These are phyloP conservation scores for Talaromyces wortmannii DNA, from an alignment of 495 filamentous ascomycete genomes.

Conservation along the genomic window DNA sequence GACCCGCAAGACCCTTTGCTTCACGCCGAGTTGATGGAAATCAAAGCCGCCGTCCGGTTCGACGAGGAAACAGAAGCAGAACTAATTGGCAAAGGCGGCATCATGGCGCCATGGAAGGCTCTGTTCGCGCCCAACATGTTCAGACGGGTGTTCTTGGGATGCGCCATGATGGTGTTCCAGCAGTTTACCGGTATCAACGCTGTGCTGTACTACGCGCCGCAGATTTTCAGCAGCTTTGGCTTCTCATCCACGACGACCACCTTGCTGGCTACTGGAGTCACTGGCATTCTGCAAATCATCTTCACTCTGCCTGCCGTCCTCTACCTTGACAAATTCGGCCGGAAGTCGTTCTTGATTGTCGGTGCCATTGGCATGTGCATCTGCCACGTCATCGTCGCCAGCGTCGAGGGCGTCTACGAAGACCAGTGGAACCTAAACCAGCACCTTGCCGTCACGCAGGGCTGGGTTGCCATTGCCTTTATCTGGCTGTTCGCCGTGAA, in stretches of 20 bases:
- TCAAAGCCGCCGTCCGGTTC: slow-evolving; percentile 51
- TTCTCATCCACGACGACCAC: slow-evolving; percentile 45
- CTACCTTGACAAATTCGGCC: slow-evolving; percentile 68
- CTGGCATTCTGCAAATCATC: slow-evolving; percentile 69
- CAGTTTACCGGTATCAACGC: slow-evolving; percentile 62
- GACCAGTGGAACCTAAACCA: slow-evolving; percentile 18
- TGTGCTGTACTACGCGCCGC: slow-evolving; percentile 54
- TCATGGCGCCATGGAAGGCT: slow-evolving; percentile 51
- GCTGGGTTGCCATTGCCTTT: slow-evolving; percentile 37
- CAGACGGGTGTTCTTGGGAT: slow-evolving; percentile 54
- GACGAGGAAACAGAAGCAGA: slow-evolving; percentile 47
- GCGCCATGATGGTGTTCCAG: slow-evolving; percentile 44
- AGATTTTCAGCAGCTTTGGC: slow-evolving; percentile 28
- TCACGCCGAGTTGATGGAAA: slow-evolving; percentile 59
- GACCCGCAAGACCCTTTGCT: slow-evolving; percentile 56
- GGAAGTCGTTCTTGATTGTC: slow-evolving; percentile 66
- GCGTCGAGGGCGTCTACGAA: slow-evolving; percentile 30
- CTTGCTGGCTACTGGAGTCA: slow-evolving; percentile 66
- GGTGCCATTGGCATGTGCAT: slow-evolving; percentile 67
- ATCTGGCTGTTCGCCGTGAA: slow-evolving; percentile 37
- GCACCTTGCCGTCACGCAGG: slow-evolving; percentile 15
- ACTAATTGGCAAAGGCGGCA: slow-evolving; percentile 37
- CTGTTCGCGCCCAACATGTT: slow-evolving; percentile 48
- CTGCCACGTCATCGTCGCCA: slow-evolving; percentile 43
- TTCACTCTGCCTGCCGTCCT: slow-evolving; percentile 63